A percentile compares a stretch with the other conserved stretches of the same genome.
These are phyloP conservation scores for Sporothrix mexicana DNA, from an alignment of 2,329 filamentous ascomycete genomes.

Conservation along the genomic window DNA sequence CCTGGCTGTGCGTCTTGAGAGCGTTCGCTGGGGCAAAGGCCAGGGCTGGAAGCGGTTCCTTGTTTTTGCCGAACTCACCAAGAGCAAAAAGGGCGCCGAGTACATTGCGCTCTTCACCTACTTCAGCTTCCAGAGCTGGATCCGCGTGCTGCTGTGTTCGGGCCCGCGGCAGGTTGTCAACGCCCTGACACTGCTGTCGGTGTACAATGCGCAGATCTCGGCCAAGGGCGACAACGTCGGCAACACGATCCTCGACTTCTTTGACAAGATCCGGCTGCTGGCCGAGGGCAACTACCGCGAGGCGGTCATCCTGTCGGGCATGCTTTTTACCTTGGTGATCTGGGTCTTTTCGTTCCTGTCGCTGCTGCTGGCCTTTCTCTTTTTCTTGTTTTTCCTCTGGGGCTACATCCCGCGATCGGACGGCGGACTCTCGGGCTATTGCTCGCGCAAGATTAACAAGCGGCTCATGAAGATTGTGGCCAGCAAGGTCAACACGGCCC, in stretches of 20 bases:
- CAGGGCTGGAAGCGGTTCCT: constrained; percentile 87
- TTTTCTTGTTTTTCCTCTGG: constrained; percentile 90
- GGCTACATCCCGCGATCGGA: constrained; percentile 86
- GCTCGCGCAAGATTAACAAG: constrained; percentile 87
- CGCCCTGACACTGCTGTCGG: constrained; percentile 82
- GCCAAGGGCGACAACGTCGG: constrained; percentile 61
- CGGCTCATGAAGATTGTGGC: constrained; percentile 83
- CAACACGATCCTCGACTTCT: constrained; percentile 74
- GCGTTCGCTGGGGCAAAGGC: constrained; percentile 73
- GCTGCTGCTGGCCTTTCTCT: constrained; percentile 73
- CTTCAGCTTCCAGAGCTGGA: constrained; percentile 78
- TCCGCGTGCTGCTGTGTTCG: constrained; percentile 87
- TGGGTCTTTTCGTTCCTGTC: constrained; percentile 83
- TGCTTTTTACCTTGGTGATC: constrained; percentile 89
- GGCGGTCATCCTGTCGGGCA: constrained; percentile 82
- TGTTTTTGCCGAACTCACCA: constrained; percentile 90
- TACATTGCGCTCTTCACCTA: constrained; percentile 92
- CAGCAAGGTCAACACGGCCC: constrained; percentile 83
- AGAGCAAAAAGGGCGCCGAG: constrained; percentile 87
- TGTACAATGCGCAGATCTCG: constrained; percentile 77
- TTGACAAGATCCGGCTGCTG: constrained; percentile 77
- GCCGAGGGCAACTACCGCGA: constrained; percentile 77
- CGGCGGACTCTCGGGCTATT: constrained; percentile 82
- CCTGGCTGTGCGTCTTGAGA: constrained; percentile 83
- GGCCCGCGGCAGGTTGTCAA: constrained; percentile 93